Base-by-base conservation (phyloP, 768 basidiomycete species). In the Porpolomopsis calyptriformis region DNA sequence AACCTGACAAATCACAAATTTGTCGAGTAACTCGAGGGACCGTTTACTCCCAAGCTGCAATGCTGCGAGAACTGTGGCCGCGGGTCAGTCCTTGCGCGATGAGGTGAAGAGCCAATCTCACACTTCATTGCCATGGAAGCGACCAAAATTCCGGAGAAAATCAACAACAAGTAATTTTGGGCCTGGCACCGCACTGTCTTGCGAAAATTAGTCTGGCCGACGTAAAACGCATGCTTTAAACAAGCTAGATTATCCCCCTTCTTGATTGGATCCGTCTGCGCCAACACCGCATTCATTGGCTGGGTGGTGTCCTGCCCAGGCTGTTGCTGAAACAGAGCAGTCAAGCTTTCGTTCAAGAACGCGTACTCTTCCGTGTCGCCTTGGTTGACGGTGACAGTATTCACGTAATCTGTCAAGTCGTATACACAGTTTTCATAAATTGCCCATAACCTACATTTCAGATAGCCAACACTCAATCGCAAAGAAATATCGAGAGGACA, bases 1-100 rank as follows among this genome's bases (percentile, higher is more conserved):
- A 0, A 93, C 82, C 57, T 93, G 89, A 53, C 91, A 93, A 8
- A 94, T 69, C 19, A 96, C 77, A 54, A 97, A 97, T 59, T 97
- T 97, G 68, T 97, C 92, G 49, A 88, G 80, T 63, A 90, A 68
- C 60, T 96, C 92, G 0, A 92, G 92, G 6, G 68, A 71, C 2
- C 87, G 77, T 60, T 90, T 93, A 12, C 74, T 70, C 5, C 76
- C 68, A n/a, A 97, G 72, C 59, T 96, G 92, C 14, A 96, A 69
- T 0, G 92, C 92, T 36, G 92, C 82, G 63, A 96, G 69, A 71
- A 97, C 92, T 96, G 27, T 45, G 2, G 6, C 18, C 22, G 52
- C 51, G 35, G 58, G 33, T 34, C 45, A 50, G 55, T 22, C 19
- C 36, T 9, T 23, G 29, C 24, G 33, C 47, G 27, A 35, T 44